Conservation (phyloP, 805 yeast genomes). For the Ogataea naganishii region DNA sequence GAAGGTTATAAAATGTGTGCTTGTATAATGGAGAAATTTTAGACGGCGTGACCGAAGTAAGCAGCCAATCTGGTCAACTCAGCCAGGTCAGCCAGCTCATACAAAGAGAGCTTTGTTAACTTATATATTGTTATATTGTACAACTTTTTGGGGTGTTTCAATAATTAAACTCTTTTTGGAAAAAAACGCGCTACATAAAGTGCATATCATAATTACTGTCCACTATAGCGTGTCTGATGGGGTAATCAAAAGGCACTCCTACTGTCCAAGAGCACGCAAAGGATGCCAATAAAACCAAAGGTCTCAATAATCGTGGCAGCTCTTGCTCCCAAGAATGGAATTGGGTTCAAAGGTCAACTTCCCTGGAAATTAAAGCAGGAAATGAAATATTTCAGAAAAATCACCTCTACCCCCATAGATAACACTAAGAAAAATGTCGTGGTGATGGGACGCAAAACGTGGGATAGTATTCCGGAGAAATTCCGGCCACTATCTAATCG, state of each 20-base stretch:
- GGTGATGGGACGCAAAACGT: slow-evolving; percentile 92
- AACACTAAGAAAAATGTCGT: slow-evolving; percentile 57
- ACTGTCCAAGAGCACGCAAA: not conserved
- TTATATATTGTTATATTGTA: too few relatives aligned
- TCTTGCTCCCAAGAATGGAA: slow-evolving; percentile 69
- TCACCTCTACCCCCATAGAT: slow-evolving; percentile 42
- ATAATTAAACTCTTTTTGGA: not conserved
- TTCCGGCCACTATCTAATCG: slow-evolving; percentile 80
- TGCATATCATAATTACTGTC: not conserved
- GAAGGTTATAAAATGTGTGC: not conserved
- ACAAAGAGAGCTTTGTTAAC: too few relatives aligned
- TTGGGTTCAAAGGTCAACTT: slow-evolving; percentile 70
- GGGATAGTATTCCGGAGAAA: slow-evolving; percentile 84
- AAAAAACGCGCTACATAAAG: not conserved
- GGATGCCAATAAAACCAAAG: slow-evolving; percentile 20
- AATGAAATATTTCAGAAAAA: slow-evolving; percentile 73
- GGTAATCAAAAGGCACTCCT: not conserved
- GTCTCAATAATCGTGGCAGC: slow-evolving; percentile 80
- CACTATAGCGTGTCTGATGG: not conserved
- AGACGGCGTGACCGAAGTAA: too few relatives aligned
- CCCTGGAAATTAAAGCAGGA: slow-evolving; percentile 88
- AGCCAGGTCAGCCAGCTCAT: too few relatives aligned
- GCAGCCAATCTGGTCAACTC: too few relatives aligned
- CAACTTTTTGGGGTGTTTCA: slow-evolving; percentile 1
- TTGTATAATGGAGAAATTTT: not conserved